phyloP scores from a whole-genome alignment of 1,139 yeast species.

The Nakaseomyces uthaithaninus region DNA sequence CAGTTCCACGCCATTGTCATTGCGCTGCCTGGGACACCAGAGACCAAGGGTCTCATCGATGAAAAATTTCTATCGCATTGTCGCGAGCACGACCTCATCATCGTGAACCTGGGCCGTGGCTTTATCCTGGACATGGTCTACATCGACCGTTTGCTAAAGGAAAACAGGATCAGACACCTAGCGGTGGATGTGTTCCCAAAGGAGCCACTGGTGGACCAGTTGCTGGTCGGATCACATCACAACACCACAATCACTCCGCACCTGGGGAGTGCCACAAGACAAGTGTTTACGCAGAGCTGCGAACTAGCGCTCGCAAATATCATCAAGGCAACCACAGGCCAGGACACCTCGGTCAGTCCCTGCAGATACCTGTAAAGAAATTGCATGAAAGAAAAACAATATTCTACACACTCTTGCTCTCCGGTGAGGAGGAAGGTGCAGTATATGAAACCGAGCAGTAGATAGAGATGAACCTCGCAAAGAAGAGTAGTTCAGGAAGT shows the following conservation, averaged over 20 bases:
- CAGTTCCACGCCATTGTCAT: slow-evolving; percentile 51
- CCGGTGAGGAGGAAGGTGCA: too few relatives aligned
- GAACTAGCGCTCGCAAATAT: slow-evolving; percentile 23
- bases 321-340: slow-evolving; percentile 10
- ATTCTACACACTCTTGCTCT: too few relatives aligned
- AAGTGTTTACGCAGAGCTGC: slow-evolving; percentile 36
- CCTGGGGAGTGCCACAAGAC: slow-evolving; percentile 62
- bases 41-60: slow-evolving; percentile 52
- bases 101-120: slow-evolving; percentile 80
- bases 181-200: slow-evolving; percentile 75
- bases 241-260: slow-evolving; percentile 64
- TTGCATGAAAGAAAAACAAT: too few relatives aligned
- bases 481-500: too few relatives aligned
- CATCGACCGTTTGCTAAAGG: slow-evolving; percentile 44
- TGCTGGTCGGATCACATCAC: slow-evolving; percentile 45
- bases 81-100: slow-evolving; percentile 43
- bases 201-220: slow-evolving; percentile 59
- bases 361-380: slow-evolving; percentile 5
- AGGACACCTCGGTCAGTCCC: not conserved
- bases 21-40: slow-evolving; percentile 59
- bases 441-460: too few relatives aligned
- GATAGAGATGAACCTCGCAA: too few relatives aligned
- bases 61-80: slow-evolving; percentile 39
- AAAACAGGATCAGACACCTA: slow-evolving; percentile 58
- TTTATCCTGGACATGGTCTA: slow-evolving; percentile 62